Conservation (phyloP, 306 rosid genomes). For the Adenanthera pavonina region DNA sequence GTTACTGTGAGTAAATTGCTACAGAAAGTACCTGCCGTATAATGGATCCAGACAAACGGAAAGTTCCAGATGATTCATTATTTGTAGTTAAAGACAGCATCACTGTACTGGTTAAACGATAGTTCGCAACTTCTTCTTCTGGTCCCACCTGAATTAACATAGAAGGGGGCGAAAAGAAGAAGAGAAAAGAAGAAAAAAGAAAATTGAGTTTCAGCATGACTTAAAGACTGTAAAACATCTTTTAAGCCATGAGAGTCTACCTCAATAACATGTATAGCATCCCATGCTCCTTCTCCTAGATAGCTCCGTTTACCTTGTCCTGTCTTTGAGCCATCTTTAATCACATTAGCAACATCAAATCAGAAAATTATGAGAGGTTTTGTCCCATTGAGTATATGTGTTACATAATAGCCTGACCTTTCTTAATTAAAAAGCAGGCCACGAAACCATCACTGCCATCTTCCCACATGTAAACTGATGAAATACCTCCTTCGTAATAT, state of each 20-base stretch:
- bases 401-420: constrained; percentile 58
- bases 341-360: constrained; percentile 43
- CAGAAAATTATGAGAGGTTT: constrained; percentile 33
- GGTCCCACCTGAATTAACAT: constrained; percentile 71
- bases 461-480: constrained; percentile 99
- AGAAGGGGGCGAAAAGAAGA: not conserved
- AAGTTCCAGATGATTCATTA: constrained; percentile 83
- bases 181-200: not conserved
- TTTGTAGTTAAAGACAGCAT: constrained; percentile 88
- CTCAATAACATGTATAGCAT: constrained; percentile 98
- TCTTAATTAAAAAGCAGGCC: constrained; percentile 88
- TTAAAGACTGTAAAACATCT: constrained; percentile 3
- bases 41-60: constrained; percentile 91
- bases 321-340: constrained; percentile 91
- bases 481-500: constrained; percentile 98
- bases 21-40: constrained; percentile 67
- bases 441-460: constrained; percentile 91
- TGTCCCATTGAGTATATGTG: constrained; percentile 15
- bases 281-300: constrained; percentile 98
- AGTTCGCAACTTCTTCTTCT: constrained; percentile 73
- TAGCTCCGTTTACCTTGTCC: constrained; percentile 94
- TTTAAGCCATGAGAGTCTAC: constrained; percentile 45
- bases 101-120: constrained; percentile 91
- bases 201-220: constrained; percentile 22
- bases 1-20: not conserved